phyloP scores from a whole-genome alignment of 1,284 basidiomycete species.

The Ganoderma multipileum region DNA sequence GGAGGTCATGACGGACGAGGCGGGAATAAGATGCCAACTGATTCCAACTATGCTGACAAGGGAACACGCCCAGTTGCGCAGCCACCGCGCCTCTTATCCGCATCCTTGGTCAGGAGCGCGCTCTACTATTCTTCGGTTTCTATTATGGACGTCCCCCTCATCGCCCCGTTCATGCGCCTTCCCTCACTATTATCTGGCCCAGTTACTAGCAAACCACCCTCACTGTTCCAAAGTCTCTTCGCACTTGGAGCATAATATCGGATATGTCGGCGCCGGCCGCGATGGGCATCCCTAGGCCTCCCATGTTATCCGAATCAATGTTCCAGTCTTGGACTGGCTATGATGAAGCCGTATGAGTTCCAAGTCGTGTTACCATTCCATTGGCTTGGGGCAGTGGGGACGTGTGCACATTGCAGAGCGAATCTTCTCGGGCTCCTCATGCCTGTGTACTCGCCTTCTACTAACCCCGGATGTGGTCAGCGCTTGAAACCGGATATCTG shows the following conservation, averaged over 20 bases:
- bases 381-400: neutral
- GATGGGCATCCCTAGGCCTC: neutral
- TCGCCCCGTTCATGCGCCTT: neutral
- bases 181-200: neutral
- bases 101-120: neutral
- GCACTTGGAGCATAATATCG: neutral
- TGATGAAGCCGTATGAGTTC: neutral
- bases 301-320: neutral
- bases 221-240: neutral
- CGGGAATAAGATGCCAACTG: conserved; percentile 5
- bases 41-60: conserved; percentile 4
- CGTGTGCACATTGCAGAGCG: neutral
- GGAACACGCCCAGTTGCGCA: neutral
- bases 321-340: neutral
- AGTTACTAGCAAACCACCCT: neutral
- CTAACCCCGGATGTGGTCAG: neutral
- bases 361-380: neutral
- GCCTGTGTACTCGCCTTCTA: neutral
- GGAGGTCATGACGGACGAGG: neutral
- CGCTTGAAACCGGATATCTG: neutral
- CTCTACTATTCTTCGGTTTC: neutral
- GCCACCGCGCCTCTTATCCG: neutral
- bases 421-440: neutral
- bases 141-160: neutral
- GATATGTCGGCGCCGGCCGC: neutral